Conservation (phyloP, 2,329 filamentous ascomycete species). For the Colletotrichum brevisporum region DNA sequence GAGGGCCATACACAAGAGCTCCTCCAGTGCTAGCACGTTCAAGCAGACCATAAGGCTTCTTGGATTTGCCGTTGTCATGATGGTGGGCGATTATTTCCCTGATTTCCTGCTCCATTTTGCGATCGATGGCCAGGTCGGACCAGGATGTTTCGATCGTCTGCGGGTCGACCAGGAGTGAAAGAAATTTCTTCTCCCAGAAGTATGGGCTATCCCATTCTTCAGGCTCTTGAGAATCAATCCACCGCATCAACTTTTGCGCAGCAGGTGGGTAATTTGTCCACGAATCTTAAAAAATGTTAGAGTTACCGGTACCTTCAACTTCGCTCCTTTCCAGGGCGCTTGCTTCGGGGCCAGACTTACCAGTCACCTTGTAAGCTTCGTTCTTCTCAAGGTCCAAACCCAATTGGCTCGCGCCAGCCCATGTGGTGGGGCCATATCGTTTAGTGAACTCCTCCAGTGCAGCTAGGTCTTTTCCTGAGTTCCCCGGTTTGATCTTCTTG, state of each 20-base stretch:
- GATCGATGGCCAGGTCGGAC: not conserved
- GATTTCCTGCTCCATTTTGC: not conserved
- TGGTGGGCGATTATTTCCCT: not conserved
- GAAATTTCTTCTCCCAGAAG: not conserved
- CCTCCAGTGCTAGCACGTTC: not conserved
- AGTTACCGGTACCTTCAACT: not conserved
- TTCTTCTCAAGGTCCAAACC: no score
- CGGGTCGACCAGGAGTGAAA: not conserved
- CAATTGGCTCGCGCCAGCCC: no score
- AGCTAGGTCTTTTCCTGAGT: no score
- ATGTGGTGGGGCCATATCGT: no score
- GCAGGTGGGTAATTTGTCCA: not conserved
- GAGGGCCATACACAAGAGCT: not conserved
- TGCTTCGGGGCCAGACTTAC: conserved; percentile 2
- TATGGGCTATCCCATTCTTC: not conserved
- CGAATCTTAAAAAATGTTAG: conserved; percentile 3
- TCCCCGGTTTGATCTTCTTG: no score
- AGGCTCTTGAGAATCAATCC: conserved; percentile 1
- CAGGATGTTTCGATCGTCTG: not conserved
- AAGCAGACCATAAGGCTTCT: not conserved
- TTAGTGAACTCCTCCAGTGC: no score
- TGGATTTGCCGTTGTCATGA: no score
- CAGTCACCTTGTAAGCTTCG: not conserved
- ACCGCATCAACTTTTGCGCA: not conserved
- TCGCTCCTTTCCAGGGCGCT: not conserved